Evolutionary conservation across 2,329 filamentous ascomycete genomes (phyloP), one percentile per base, ranked within the genome.

Genomic region (Pezicula carpinea): DNA sequence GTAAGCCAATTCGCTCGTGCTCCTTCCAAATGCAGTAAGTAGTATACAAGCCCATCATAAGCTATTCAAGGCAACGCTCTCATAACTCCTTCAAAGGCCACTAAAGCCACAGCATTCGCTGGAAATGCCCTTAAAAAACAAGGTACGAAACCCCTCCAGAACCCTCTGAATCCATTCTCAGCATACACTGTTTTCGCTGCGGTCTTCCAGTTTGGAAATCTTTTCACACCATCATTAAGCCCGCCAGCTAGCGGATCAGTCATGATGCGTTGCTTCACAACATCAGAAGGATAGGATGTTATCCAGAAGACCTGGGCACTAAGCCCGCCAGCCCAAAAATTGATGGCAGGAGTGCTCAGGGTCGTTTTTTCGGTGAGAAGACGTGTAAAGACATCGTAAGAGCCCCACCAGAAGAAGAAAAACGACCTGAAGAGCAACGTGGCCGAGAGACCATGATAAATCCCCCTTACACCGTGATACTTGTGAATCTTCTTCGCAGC

Each of bases 381-480:
- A 18, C 80, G 75, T 5, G 88, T 87, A 57, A 97, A 77, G 23
- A 96, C 58, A 60, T 96, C 92, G 71, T 99, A 99, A 50, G 83
- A 87, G n/a, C 84, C 83, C 93, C 93, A 99, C 91, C 91, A 97
- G 72, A 85, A 93, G 76, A 96, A 96, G 75, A 99, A 99, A 71
- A 92, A 95, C 13, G 83, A 82, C 15, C 93, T 80, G 72, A 97
- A 97, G 40, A 97, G 68, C 41, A 97, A 72, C 0, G 93, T 97
- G 1, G 93, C 88, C 32, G 69, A 73, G 11, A 99, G 76, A 0
- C 93, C 93, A 63, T 89, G 90, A 67, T 92, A 99, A 6, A 99
- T 66, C 31, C 92, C 93, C 18, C 68, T 64, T 3, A 96, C 59
- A 39, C 93, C 92, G 65, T 97, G 89, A 43, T 71, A 65, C n/a